Evolutionary conservation across 768 basidiomycete genomes (phyloP).

Genomic region (Lactarius sp.): DNA sequence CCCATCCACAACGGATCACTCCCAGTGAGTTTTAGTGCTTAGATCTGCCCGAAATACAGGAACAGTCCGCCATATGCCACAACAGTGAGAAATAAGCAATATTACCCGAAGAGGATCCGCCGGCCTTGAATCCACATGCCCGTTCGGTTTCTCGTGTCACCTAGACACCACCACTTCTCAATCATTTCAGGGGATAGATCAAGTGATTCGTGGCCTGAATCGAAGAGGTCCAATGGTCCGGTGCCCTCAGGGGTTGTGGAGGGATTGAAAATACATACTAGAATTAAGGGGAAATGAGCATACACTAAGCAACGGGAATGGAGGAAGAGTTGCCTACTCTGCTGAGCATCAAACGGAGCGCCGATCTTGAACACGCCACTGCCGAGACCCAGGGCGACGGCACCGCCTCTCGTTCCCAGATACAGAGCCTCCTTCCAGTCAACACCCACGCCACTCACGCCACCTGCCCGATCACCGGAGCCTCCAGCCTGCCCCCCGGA

Average conservation of each 20-base stretch:
- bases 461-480: slow-evolving; percentile 3
- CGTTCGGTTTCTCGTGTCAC: slow-evolving; percentile 59
- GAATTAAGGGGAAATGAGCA: slow-evolving; percentile 2
- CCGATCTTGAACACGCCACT: slow-evolving; percentile 50
- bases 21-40: not conserved
- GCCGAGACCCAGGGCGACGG: slow-evolving; percentile 58
- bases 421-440: slow-evolving; percentile 81
- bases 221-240: slow-evolving; percentile 71
- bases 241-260: slow-evolving; percentile 38
- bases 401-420: slow-evolving; percentile 78
- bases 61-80: not conserved
- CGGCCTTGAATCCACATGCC: slow-evolving; percentile 75
- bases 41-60: not conserved
- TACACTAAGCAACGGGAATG: slow-evolving; percentile 6
- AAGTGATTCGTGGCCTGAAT: slow-evolving; percentile 27
- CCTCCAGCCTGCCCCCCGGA: slow-evolving; percentile 5
- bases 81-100: not conserved
- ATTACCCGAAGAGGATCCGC: slow-evolving; percentile 10
- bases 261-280: slow-evolving; percentile 23
- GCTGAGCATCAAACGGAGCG: slow-evolving; percentile 69
- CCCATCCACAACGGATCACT: not conserved
- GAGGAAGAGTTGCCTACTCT: slow-evolving; percentile 43
- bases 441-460: slow-evolving; percentile 41
- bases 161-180: slow-evolving; percentile 91
- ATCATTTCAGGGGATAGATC: slow-evolving; percentile 47